These are phyloP conservation scores for Boletus eberwhitei DNA, from an alignment of 768 basidiomycete genomes.

Conservation along the genomic window DNA sequence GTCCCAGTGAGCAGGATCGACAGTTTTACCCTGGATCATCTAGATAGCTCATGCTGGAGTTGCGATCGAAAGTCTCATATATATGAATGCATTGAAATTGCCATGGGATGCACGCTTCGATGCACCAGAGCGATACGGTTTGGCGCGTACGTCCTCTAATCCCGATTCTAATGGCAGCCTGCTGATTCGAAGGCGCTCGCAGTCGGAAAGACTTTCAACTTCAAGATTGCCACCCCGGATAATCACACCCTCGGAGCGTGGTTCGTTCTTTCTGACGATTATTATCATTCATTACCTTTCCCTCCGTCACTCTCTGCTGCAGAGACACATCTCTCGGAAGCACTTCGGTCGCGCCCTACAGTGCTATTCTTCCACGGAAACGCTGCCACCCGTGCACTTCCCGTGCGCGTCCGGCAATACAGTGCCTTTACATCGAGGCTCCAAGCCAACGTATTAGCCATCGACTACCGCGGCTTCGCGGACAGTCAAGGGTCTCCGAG, in stretches of 20 bases:
- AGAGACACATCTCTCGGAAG: conserved; percentile 45
- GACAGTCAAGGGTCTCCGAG: conserved; percentile 81
- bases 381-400: conserved; percentile 70
- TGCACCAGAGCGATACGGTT: conserved; percentile 71
- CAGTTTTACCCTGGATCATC: conserved; percentile 13
- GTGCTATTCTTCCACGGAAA: conserved; percentile 95
- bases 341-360: conserved; percentile 61
- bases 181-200: background rate
- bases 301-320: conserved; percentile 36
- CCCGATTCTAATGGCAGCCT: background rate
- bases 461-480: conserved; percentile 92
- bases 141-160: conserved; percentile 59
- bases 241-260: conserved; percentile 81
- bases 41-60: conserved; percentile 16
- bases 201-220: conserved; percentile 79
- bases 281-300: conserved; percentile 50
- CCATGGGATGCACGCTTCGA: conserved; percentile 65
- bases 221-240: conserved; percentile 70
- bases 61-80: conserved; percentile 45
- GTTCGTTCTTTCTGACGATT: conserved; percentile 71
- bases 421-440: conserved; percentile 61
- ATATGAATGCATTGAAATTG: conserved; percentile 61
- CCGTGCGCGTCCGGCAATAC: conserved; percentile 67
- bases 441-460: conserved; percentile 71
- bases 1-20: conserved; percentile 50